These are phyloP conservation scores for Metschnikowia gelsemii DNA, from an alignment of 805 yeast genomes.

Conservation along the genomic window DNA sequence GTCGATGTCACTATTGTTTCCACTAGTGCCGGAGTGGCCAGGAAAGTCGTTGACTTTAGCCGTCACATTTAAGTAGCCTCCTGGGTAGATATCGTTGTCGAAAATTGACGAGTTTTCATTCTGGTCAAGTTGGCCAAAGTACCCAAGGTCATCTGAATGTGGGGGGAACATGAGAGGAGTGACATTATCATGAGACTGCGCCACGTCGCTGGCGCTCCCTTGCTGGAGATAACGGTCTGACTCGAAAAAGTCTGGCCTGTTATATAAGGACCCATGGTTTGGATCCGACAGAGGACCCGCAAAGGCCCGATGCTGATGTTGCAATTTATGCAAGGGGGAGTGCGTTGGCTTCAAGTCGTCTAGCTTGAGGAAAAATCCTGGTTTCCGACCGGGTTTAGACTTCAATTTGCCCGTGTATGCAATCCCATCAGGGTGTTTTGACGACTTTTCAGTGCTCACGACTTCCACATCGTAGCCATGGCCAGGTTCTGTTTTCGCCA, in stretches of 20 bases:
- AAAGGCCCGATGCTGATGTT: conserved; percentile 15
- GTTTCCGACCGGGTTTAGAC: conserved; percentile 20
- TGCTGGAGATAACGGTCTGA: conserved; percentile 13
- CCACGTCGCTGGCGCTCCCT: conserved; percentile 8
- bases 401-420: conserved; percentile 3
- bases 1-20: conserved; percentile 13
- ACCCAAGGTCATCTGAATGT: conserved; percentile 16
- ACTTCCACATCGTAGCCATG: conserved; percentile 1
- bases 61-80: conserved; percentile 14
- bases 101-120: conserved; percentile 2
- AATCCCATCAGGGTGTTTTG: not conserved
- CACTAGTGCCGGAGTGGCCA: conserved; percentile 11
- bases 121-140: conserved; percentile 16
- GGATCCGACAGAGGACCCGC: conserved; percentile 22
- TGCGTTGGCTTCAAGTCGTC: conserved; percentile 21
- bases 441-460: not conserved
- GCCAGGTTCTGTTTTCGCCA: conserved; percentile 1
- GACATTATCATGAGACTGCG: conserved; percentile 13
- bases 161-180: conserved; percentile 22
- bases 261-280: conserved; percentile 1
- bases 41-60: conserved; percentile 4
- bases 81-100: conserved; percentile 3
- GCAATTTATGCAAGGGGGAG: conserved; percentile 12
- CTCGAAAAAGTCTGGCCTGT: conserved; percentile 9
- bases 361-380: conserved; percentile 29